phyloP scores from a whole-genome alignment of 768 basidiomycete species.

The Termitomyces sp. region DNA sequence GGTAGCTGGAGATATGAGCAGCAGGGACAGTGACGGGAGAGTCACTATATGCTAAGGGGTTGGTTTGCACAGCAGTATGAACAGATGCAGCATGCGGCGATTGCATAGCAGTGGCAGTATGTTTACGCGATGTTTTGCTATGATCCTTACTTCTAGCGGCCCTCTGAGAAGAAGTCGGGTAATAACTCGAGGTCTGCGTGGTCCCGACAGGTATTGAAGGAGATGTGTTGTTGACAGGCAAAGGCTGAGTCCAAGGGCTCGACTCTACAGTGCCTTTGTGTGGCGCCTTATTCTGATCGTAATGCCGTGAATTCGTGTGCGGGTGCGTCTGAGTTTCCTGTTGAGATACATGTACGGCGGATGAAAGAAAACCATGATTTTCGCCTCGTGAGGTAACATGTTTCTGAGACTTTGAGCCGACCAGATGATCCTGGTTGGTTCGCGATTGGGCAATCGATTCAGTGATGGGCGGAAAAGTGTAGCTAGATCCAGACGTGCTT shows the following conservation, averaged over 20 bases:
- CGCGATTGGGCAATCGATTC: neutral
- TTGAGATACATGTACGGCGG: neutral
- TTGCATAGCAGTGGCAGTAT: neutral
- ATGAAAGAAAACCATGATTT: neutral
- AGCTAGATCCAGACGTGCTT: neutral
- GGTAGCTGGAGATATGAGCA: neutral
- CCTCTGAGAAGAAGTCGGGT: slow-evolving; percentile 1
- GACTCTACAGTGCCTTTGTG: neutral
- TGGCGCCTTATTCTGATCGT: neutral
- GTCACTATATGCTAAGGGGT: neutral
- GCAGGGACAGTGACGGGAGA: neutral
- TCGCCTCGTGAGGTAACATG: neutral
- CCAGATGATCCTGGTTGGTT: neutral
- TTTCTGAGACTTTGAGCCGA: slow-evolving; percentile 1
- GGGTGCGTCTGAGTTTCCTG: neutral
- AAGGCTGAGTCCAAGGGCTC: neutral
- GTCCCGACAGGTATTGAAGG: neutral
- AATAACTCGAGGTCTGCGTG: neutral
- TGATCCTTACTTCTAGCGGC: slow-evolving; percentile 4
- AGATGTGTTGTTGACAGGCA: neutral
- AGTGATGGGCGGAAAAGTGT: neutral
- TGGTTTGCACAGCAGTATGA: neutral
- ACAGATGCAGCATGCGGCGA: neutral
- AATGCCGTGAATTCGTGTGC: neutral
- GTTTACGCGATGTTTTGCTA: slow-evolving; percentile 4